Evolutionary conservation across 371 early-diverging fungal species (phyloP).

Genomic region (Dichotomocladium elegans): DNA sequence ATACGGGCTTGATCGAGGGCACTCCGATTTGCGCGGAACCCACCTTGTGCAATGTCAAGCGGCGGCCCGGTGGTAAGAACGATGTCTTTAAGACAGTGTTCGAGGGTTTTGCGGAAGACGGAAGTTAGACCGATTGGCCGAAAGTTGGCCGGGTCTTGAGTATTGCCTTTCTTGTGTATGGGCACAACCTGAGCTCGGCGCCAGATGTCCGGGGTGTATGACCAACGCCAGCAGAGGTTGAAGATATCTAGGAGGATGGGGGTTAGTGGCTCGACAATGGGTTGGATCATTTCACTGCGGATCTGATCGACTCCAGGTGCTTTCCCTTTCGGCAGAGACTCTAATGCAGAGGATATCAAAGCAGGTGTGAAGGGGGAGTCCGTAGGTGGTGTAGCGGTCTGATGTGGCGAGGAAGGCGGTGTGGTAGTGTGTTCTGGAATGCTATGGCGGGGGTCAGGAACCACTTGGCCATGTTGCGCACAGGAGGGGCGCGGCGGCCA

Average conservation of each 20-base stretch:
- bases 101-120: constrained; percentile 10
- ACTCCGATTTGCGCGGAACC: constrained; percentile 21
- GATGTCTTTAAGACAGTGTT: constrained; percentile 2
- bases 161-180: constrained; percentile 8
- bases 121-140: constrained; percentile 19
- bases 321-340: not conserved
- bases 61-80: not conserved
- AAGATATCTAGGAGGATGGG: constrained; percentile 3
- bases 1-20: constrained; percentile 26
- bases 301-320: not conserved
- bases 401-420: not conserved
- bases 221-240: constrained; percentile 8
- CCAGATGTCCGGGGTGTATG: constrained; percentile 1
- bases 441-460: constrained; percentile 7
- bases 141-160: constrained; percentile 11
- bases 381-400: not conserved
- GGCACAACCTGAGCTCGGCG: constrained; percentile 11
- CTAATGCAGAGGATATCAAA: not conserved
- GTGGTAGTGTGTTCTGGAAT: not conserved
- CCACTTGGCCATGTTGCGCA: not conserved
- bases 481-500: not conserved
- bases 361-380: not conserved
- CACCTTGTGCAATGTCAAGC: constrained; percentile 25
- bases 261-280: not conserved
- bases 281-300: constrained; percentile 9